These are phyloP conservation scores for Microcos paniculata DNA, from an alignment of 345 rosid species.

Conservation along the genomic window DNA sequence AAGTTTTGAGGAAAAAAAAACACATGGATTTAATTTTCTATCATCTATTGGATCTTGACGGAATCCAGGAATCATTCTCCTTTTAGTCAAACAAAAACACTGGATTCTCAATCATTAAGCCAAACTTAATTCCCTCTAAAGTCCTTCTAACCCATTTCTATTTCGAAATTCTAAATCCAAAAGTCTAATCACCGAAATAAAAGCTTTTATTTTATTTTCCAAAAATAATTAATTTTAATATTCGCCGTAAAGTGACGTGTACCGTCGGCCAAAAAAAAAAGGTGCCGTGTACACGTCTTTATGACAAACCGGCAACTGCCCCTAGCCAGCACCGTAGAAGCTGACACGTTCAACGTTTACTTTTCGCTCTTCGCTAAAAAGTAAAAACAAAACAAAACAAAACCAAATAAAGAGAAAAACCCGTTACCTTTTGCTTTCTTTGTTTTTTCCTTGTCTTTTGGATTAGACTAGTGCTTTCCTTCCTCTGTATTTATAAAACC, in stretches of 20 bases:
- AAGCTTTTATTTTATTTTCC: neutral
- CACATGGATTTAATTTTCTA: too few species aligned
- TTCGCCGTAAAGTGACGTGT: neutral
- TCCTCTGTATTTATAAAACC: neutral
- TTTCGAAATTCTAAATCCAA: too few species aligned
- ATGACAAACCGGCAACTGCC: slow-evolving; percentile 17
- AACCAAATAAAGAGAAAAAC: neutral
- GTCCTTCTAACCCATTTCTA: neutral
- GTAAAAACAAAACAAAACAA: neutral
- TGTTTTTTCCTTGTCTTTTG: neutral
- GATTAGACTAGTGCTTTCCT: neutral
- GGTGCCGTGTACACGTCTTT: neutral
- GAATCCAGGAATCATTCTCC: too few species aligned
- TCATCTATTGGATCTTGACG: too few species aligned
- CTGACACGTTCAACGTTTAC: slow-evolving; percentile 23
- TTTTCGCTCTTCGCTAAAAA: neutral
- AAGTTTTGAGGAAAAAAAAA: too few species aligned
- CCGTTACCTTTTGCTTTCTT: neutral
- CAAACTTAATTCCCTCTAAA: too few species aligned
- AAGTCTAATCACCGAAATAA: too few species aligned
- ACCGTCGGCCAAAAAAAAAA: too few species aligned
- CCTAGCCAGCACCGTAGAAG: slow-evolving; percentile 19
- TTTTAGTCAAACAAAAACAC: too few species aligned
- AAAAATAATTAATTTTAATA: neutral
- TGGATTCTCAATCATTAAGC: too few species aligned